Conservation (phyloP, 2,329 filamentous ascomycete genomes). For the Penicillium paneum region DNA sequence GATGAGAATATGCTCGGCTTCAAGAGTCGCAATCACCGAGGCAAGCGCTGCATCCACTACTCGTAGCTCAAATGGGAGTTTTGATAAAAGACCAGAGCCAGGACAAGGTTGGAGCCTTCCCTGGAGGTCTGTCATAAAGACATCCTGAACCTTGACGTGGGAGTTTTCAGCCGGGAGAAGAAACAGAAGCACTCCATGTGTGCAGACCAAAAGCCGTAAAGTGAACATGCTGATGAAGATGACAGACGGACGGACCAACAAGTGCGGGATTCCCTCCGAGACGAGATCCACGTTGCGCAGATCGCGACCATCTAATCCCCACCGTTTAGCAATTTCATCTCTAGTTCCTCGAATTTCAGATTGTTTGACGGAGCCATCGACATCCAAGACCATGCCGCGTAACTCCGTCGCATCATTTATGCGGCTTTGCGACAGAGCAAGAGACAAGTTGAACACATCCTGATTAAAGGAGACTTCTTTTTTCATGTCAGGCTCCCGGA, state of each 20-base stretch:
- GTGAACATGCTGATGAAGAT: constrained; percentile 38
- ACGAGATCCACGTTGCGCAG: constrained; percentile 34
- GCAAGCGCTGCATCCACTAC: constrained; percentile 37
- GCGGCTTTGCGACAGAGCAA: constrained; percentile 1
- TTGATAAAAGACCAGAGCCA: constrained; percentile 17
- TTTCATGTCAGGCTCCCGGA: constrained; percentile 1
- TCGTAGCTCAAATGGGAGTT: constrained; percentile 35
- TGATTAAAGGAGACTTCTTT: not conserved
- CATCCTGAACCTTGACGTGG: constrained; percentile 17
- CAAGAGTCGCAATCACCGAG: constrained; percentile 33
- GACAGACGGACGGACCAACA: constrained; percentile 32
- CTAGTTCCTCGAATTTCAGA: constrained; percentile 17
- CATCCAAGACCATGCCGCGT: not conserved
- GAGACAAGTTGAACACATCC: constrained; percentile 2
- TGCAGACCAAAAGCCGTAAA: constrained; percentile 36
- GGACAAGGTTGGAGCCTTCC: constrained; percentile 19
- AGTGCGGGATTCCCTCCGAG: constrained; percentile 34
- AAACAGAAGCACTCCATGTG: constrained; percentile 32
- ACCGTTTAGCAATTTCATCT: constrained; percentile 18
- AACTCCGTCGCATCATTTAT: constrained; percentile 6
- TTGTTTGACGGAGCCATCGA: constrained; percentile 1
- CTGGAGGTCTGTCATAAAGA: constrained; percentile 30
- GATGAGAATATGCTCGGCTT: constrained; percentile 31
- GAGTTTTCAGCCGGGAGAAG: constrained; percentile 16
- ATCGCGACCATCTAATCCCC: constrained; percentile 29